Conservation (phyloP, 768 basidiomycete genomes). For the Galerina sulciceps region DNA sequence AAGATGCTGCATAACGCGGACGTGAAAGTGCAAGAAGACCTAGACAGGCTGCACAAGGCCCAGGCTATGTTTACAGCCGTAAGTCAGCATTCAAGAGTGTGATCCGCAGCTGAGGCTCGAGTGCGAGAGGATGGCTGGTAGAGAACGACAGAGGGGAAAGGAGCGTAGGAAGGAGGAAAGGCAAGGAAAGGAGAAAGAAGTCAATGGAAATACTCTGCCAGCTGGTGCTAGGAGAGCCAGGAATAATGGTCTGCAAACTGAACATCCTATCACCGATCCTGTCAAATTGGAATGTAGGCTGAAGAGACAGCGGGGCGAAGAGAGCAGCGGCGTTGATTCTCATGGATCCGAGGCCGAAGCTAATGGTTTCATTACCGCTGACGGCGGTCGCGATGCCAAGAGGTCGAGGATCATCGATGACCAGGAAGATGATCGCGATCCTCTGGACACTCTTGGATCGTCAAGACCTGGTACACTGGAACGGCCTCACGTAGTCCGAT, state of each 20-base stretch:
- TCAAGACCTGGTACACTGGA: slow-evolving; percentile 35
- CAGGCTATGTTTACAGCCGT: slow-evolving; percentile 87
- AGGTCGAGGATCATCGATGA: slow-evolving; percentile 53
- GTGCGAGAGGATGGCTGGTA: slow-evolving; percentile 85
- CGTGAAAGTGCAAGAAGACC: slow-evolving; percentile 61
- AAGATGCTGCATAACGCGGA: slow-evolving; percentile 81
- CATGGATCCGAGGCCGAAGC: slow-evolving; percentile 59
- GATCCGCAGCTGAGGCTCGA: slow-evolving; percentile 79
- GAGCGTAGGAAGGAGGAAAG: slow-evolving; percentile 59
- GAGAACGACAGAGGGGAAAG: slow-evolving; percentile 70
- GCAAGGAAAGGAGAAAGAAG: slow-evolving; percentile 41
- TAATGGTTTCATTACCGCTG: slow-evolving; percentile 33
- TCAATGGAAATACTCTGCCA: slow-evolving; percentile 32
- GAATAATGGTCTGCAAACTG: slow-evolving; percentile 72
- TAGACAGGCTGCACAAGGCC: slow-evolving; percentile 78
- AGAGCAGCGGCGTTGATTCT: slow-evolving; percentile 52
- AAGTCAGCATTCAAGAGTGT: slow-evolving; percentile 87
- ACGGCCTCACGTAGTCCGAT: slow-evolving; percentile 49
- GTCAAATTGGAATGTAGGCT: slow-evolving; percentile 73
- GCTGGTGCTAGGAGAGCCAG: slow-evolving; percentile 67
- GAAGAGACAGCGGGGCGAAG: slow-evolving; percentile 70
- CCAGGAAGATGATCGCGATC: slow-evolving; percentile 54
- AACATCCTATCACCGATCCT: slow-evolving; percentile 76
- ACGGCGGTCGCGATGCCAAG: slow-evolving; percentile 56
- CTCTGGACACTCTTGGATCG: slow-evolving; percentile 45